phyloP scores from a whole-genome alignment of 2,329 filamentous ascomycete genomes.

The Chaetomium strumarium region DNA sequence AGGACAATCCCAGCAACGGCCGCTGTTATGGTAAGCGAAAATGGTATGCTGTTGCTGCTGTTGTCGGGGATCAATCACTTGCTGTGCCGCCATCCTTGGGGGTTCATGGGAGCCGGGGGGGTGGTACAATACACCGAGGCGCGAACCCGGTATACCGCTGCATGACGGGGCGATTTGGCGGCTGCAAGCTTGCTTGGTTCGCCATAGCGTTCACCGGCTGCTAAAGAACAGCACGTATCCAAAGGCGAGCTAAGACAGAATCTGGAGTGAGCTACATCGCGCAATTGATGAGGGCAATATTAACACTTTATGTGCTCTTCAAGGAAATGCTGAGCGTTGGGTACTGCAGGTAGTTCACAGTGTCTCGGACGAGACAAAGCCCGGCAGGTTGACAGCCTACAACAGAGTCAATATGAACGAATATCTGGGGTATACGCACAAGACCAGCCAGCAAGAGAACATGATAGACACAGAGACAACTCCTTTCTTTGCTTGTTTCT shows the following conservation, averaged over 20 bases:
- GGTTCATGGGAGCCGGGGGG: too few species aligned
- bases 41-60: too few species aligned
- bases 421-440: constrained; percentile 6
- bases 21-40: too few species aligned
- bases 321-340: background rate
- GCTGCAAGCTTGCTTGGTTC: background rate
- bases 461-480: background rate
- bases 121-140: too few species aligned
- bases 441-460: background rate
- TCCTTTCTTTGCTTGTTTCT: background rate
- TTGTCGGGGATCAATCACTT: too few species aligned
- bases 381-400: background rate
- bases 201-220: background rate
- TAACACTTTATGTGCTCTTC: background rate
- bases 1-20: too few species aligned
- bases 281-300: background rate
- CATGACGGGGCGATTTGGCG: too few species aligned
- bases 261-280: background rate
- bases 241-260: background rate
- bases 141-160: too few species aligned
- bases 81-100: too few species aligned
- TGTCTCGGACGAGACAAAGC: constrained; percentile 3
- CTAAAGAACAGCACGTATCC: background rate
- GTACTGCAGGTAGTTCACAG: background rate
- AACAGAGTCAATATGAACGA: background rate